phyloP scores from a whole-genome alignment of 306 rosid species.

The Fragaria vesca region DNA sequence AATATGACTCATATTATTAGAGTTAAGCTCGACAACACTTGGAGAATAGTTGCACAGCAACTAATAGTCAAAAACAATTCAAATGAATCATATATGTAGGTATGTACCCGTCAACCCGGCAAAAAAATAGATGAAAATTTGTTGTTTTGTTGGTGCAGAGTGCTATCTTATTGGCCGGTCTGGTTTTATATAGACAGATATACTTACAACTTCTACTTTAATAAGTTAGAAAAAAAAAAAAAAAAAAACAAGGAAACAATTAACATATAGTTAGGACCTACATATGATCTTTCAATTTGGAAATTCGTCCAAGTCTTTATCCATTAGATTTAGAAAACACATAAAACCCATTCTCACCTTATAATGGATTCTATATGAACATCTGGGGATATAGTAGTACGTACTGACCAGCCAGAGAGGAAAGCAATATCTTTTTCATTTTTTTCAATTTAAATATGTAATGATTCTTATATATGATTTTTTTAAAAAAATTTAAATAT shows the following conservation, averaged over 20 bases:
- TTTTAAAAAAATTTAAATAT: slow-evolving; percentile 53
- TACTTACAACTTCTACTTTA: background rate
- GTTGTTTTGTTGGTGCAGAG: slow-evolving; percentile 4
- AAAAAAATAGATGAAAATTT: background rate
- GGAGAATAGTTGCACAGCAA: background rate
- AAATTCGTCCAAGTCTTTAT: background rate
- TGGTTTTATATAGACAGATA: slow-evolving; percentile 14
- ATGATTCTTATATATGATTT: slow-evolving; percentile 41
- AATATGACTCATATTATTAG: background rate
- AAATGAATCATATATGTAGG: background rate
- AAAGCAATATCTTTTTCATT: slow-evolving; percentile 25
- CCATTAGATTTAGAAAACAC: background rate
- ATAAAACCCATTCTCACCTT: slow-evolving; percentile 11
- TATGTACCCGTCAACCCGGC: background rate
- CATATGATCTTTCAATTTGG: background rate
- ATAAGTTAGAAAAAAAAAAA: background rate
- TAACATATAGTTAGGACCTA: background rate
- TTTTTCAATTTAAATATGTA: slow-evolving; percentile 62
- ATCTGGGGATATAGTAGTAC: background rate
- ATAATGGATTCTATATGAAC: slow-evolving; percentile 1
- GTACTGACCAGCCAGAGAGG: slow-evolving; percentile 29
- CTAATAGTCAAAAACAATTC: slow-evolving; percentile 3
- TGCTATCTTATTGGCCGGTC: background rate
- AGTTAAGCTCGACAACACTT: background rate
- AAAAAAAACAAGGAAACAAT: background rate